Percentiles rank a stretch among this genome's conserved stretches.
Conservation (phyloP, 306 rosid species). For the Begonia masoniana region DNA sequence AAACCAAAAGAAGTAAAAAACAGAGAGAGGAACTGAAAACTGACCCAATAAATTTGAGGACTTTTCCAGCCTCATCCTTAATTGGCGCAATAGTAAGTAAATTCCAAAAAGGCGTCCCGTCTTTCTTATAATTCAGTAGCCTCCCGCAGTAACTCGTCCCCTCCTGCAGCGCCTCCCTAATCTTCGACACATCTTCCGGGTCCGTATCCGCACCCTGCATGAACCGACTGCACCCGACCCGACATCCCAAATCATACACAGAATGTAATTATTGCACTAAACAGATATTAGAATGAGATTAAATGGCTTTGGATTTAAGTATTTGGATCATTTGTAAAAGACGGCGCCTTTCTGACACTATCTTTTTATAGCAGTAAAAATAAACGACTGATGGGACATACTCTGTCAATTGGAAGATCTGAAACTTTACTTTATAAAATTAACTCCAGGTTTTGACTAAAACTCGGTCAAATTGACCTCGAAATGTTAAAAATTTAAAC, state of each 20-base stretch:
- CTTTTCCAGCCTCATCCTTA: conserved; percentile 63
- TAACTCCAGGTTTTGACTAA: no score
- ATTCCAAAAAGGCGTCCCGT: conserved; percentile 91
- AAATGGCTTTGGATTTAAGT: no score
- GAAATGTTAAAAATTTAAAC: no score
- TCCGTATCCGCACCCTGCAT: conserved; percentile 84
- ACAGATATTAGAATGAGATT: no score
- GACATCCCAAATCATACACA: background rate
- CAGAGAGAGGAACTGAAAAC: conserved; percentile 3
- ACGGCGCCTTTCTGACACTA: no score
- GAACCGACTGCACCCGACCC: conserved; percentile 51
- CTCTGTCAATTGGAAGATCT: no score
- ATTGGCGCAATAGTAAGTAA: conserved; percentile 86
- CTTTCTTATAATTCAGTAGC: conserved; percentile 83
- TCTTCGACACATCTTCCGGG: conserved; percentile 65
- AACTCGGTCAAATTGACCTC: no score
- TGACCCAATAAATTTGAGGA: conserved; percentile 83
- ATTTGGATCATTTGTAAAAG: no score
- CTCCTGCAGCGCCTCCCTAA: conserved; percentile 39
- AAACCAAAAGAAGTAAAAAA: no score
- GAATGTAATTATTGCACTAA: background rate
- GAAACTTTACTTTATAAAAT: no score
- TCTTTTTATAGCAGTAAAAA: no score
- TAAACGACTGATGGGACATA: no score
- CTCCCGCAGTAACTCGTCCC: conserved; percentile 76